Conservation (phyloP, 2,329 filamentous ascomycete species). For the Periconia macrospinosa region DNA sequence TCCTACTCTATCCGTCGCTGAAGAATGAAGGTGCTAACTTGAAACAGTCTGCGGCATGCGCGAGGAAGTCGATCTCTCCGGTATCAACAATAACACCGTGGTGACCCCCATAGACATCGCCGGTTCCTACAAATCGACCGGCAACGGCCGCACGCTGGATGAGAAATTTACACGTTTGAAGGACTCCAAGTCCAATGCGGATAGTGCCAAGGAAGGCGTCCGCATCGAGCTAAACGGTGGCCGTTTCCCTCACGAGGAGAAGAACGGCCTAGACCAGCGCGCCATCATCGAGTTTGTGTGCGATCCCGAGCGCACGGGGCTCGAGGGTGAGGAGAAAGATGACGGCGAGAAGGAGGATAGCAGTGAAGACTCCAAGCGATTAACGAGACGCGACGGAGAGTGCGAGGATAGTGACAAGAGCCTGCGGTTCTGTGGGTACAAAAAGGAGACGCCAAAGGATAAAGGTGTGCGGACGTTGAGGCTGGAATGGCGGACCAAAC, state of each 20-base stretch:
- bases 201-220: constrained; percentile 71
- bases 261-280: constrained; percentile 61
- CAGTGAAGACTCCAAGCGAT: constrained; percentile 47
- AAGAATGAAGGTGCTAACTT: background rate
- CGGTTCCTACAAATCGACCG: constrained; percentile 63
- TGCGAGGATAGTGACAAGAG: constrained; percentile 49
- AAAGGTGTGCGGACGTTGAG: constrained; percentile 63
- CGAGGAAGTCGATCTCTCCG: constrained; percentile 55
- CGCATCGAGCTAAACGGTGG: constrained; percentile 68
- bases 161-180: constrained; percentile 68
- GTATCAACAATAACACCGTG: constrained; percentile 53
- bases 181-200: constrained; percentile 63
- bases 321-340: constrained; percentile 68
- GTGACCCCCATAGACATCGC: constrained; percentile 71
- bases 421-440: constrained; percentile 77
- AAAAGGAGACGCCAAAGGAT: constrained; percentile 53
- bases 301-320: constrained; percentile 69
- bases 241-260: constrained; percentile 49
- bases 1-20: background rate
- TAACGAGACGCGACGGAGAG: constrained; percentile 30
- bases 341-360: constrained; percentile 58
- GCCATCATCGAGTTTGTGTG: constrained; percentile 87
- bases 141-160: constrained; percentile 61
- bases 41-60: constrained; percentile 73
- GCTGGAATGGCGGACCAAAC: constrained; percentile 84